Conservation (phyloP, 2,329 filamentous ascomycete genomes). For the Trichophyton equinum region DNA sequence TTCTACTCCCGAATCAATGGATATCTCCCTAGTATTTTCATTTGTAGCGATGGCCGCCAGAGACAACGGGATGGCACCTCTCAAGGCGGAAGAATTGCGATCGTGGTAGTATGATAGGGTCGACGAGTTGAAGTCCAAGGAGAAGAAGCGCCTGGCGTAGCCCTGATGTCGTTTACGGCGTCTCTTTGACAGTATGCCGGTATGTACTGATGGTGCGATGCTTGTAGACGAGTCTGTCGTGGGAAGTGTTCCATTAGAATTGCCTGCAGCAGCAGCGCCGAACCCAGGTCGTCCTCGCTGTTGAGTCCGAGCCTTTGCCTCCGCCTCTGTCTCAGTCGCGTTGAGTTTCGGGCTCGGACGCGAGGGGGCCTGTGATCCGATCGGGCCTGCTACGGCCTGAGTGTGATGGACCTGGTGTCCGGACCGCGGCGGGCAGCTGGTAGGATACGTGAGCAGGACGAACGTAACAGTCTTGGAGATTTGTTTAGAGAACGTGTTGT, state of each 20-base stretch:
- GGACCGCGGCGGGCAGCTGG: conserved; percentile 43
- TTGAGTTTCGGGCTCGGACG: background rate
- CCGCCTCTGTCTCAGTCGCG: conserved; percentile 5
- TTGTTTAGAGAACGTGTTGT: conserved; percentile 97
- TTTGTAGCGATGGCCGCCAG: conserved; percentile 84
- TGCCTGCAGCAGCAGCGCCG: background rate
- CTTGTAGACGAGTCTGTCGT: background rate
- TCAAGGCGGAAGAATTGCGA: conserved; percentile 78
- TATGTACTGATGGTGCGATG: conserved; percentile 52
- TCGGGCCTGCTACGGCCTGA: conserved; percentile 36
- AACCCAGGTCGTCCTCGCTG: background rate
- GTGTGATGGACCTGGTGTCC: conserved; percentile 38
- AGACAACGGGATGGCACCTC: conserved; percentile 83
- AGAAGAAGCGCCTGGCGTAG: conserved; percentile 88
- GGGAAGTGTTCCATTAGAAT: background rate
- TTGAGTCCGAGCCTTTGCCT: background rate
- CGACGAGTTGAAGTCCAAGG: conserved; percentile 83
- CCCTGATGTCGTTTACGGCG: conserved; percentile 88
- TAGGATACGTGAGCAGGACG: conserved; percentile 86
- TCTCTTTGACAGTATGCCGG: conserved; percentile 76
- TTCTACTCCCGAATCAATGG: conserved; percentile 91
- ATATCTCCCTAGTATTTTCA: conserved; percentile 78
- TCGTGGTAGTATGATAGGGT: conserved; percentile 96
- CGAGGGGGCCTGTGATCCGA: background rate
- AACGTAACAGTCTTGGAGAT: conserved; percentile 91